Conservation (phyloP, 306 rosid genomes). For the Gillenia trifoliata region DNA sequence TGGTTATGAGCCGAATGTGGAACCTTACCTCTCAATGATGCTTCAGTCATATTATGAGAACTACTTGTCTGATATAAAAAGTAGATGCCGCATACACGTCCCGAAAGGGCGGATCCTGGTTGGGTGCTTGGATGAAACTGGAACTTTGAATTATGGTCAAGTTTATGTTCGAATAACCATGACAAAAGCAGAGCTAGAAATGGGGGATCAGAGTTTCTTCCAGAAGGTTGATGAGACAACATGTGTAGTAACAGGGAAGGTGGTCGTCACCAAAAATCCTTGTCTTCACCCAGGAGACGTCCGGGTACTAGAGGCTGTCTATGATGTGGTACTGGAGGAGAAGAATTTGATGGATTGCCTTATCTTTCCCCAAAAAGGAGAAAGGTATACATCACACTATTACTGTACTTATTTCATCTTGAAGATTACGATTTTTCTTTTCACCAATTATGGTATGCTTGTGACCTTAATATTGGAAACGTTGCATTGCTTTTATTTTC, state of each 20-base stretch:
- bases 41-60: slow-evolving; percentile 61
- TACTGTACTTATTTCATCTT: neutral
- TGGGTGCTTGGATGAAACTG: slow-evolving; percentile 93
- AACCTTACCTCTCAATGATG: slow-evolving; percentile 93
- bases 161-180: slow-evolving; percentile 59
- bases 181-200: slow-evolving; percentile 49
- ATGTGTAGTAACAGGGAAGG: slow-evolving; percentile 58
- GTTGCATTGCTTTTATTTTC: neutral
- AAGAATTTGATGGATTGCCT: slow-evolving; percentile 76
- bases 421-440: neutral
- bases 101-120: slow-evolving; percentile 78
- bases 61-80: slow-evolving; percentile 72
- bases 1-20: slow-evolving; percentile 71
- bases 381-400: slow-evolving; percentile 40
- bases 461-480: neutral
- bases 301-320: slow-evolving; percentile 86
- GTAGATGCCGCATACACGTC: slow-evolving; percentile 65
- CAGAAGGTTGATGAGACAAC: slow-evolving; percentile 58
- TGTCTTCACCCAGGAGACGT: slow-evolving; percentile 97
- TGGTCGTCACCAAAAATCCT: slow-evolving; percentile 82
- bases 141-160: slow-evolving; percentile 76
- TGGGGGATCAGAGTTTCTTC: slow-evolving; percentile 48
- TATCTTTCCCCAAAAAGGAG: slow-evolving; percentile 82
- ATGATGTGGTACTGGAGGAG: slow-evolving; percentile 54
- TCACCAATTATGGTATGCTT: neutral